Base-by-base conservation (phyloP, 2,329 filamentous ascomycete genomes). In the Lizonia empirigonia region DNA sequence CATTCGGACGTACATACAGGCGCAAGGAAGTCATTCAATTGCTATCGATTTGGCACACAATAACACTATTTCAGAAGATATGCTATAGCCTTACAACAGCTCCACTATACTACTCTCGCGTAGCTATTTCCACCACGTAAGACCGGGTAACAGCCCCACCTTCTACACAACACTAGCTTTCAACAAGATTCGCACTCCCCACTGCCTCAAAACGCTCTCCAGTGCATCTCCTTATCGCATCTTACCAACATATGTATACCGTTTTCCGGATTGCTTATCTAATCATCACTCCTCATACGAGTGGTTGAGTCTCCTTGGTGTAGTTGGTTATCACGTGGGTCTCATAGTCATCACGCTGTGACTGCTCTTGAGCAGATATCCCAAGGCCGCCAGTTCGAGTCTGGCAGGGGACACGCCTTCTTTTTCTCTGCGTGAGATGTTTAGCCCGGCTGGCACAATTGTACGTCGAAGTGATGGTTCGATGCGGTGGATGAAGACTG, bases 261-360 rank as follows among this genome's bases (percentile, higher is more conserved):
- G 19, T 13, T 1, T 16, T n/a, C 0, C 1, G 6, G 2, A 1
- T 13, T 12, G 36, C 23, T 29, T 51, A 59, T 55, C 44, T 39
- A 54, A 49, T 40, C 53, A 47, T 18, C 35, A 53, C 29, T 22
- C 15, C 36, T 19, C 32, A n/a, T n/a, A n/a, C 12, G 23, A 34
- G 33, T 13, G 12, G 32, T 27, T 12, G 1, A 20, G 64, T 66
- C 60, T 69, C 65, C 58, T 70, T 69, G 64, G 67, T 70, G 66
- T 70, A 70, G 67, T 67, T 56, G 67, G 65, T 70, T 69, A 68
- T 69, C 65, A 70, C 65, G 67, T 70, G 56, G 67, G 67, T 70
- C 67, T 70, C 67, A 70, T 68, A 69, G 26, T 44, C 38, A 19
- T 40, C 51, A 52, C 20, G 34, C 52, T 68, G 61, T 70, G 67